These are phyloP conservation scores for Fusarium fracticaudum DNA, from an alignment of 2,329 filamentous ascomycete genomes.

Conservation along the genomic window DNA sequence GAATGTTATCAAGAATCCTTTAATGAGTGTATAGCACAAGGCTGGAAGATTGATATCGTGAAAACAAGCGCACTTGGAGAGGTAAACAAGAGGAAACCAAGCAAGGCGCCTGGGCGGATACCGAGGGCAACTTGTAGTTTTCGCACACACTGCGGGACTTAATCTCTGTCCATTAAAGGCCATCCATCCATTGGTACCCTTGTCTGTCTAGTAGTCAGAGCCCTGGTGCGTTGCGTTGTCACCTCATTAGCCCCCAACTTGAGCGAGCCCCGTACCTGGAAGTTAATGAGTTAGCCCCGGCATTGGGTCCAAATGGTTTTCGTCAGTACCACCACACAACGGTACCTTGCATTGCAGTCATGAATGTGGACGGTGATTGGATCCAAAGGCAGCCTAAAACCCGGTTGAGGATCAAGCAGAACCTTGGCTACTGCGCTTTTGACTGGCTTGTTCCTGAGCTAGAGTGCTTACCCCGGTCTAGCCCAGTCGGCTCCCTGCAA, in stretches of 20 bases:
- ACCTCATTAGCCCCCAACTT: slow-evolving; percentile 30
- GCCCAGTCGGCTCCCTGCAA: slow-evolving; percentile 32
- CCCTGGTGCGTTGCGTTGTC: slow-evolving; percentile 38
- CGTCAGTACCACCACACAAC: slow-evolving; percentile 21
- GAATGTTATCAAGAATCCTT: slow-evolving; percentile 20
- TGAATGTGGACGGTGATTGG: slow-evolving; percentile 34
- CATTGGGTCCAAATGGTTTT: slow-evolving; percentile 28
- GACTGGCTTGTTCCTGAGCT: slow-evolving; percentile 42
- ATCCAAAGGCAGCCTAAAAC: slow-evolving; percentile 3
- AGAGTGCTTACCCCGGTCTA: slow-evolving; percentile 29
- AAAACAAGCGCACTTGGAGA: slow-evolving; percentile 31
- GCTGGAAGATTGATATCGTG: slow-evolving; percentile 30
- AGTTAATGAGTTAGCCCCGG: slow-evolving; percentile 35
- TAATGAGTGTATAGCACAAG: slow-evolving; percentile 33
- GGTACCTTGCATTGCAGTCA: slow-evolving; percentile 39
- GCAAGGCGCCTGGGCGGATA: slow-evolving; percentile 24
- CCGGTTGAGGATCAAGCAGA: slow-evolving; percentile 35
- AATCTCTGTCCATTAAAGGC: slow-evolving; percentile 31
- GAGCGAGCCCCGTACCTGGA: slow-evolving; percentile 14
- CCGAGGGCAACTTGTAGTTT: slow-evolving; percentile 44
- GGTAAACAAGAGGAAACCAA: slow-evolving; percentile 13
- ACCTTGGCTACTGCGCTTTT: slow-evolving; percentile 34
- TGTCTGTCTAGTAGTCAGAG: slow-evolving; percentile 11
- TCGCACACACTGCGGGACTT: slow-evolving; percentile 27
- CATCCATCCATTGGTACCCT: background rate